Base-by-base conservation (phyloP, 1,284 basidiomycete genomes). In the Xerocomus cyaneibrunnescens region DNA sequence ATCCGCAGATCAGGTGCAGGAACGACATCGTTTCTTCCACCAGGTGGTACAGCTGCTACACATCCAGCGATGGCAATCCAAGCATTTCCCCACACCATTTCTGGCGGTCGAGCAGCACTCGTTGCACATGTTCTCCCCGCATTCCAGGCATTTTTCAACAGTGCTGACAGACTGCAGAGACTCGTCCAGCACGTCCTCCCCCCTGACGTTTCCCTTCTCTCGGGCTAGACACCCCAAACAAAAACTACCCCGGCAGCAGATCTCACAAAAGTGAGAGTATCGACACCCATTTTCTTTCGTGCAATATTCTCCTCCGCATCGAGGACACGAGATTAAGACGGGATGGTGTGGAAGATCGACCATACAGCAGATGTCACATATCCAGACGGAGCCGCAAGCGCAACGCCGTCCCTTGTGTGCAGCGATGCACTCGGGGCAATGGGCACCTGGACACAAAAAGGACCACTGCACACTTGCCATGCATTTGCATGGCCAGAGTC, bases 281-380 rank as follows among this genome's bases (percentile, higher is more conserved):
- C 14, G 27, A 17, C 48, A 49, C 7, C 41, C 37, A n/a, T 30
- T 8, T 16, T 3, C 0, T 13, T 4, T 3, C 14, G 14, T 37
- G 32, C 49, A 51, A 21, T 51, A 51, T 5, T 5, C 22, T 28
- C n/a, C 19, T 22, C 31, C 31, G 5, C 49, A 51, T 19, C 31
- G 19, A 23, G 31, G 23, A 22, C 36, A 50, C 5, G 40, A 30
- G 19, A 49, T 14, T 5, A 47, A 19, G 6, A 2, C 3, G 40
- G 6, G 21, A n/a, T 8, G n/a, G 5, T 9, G 1, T 3, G 3
- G 2, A 12, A 9, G 5, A 16, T 32, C n/a, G 2, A 1, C 10
- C 8, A 6, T 8, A 10, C 10, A 5, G 21, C 48, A 49, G 10
- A 17, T 12, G 22, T 22, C 30, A 10, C 49, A 50, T 22, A 48